Base-by-base conservation (phyloP, 2,329 filamentous ascomycete genomes). In the Fusarium floridanum region DNA sequence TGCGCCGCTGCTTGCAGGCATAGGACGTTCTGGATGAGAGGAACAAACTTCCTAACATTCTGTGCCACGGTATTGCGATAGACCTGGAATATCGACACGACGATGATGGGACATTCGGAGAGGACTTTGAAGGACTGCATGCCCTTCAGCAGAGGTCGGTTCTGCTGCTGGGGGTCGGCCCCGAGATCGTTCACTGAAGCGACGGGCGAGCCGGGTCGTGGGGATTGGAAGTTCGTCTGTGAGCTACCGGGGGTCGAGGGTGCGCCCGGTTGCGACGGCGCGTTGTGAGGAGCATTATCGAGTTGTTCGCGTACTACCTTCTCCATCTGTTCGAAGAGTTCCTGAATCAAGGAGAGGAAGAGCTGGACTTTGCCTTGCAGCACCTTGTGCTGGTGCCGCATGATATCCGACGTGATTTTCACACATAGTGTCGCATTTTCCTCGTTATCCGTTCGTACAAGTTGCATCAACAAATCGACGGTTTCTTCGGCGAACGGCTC, bases 111-210 rank as follows among this genome's bases (percentile, higher is more conserved):
- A 78, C 97, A 99, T 82, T 99, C 97, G 2, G 96, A 95, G 6
- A 99, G 89, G 27, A 99, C 96, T 83, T 98, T 99, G 89, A 99
- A 99, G 1, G 97, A 99, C 81, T 98, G 95, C 94, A 98, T 98
- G 34, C 97, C 97, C 83, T 95, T 97, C 64, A 95, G 86, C 37
- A 99, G 84, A 59, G 94, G 93, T 68, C 95, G 91, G 65, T 85
- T 94, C 78, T 95, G 93, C 80, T 96, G 94, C 78, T 95, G 93
- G n/a, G 88, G 86, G 77, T 98, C 95, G 16, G 91, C 89, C 7
- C 92, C 94, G 61, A 98, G 89, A 72, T 98, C 97, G 20, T 92
- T 89, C 4, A 94, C 91, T 1, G 95, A 93, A 4, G 94, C 92
- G 10, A 95, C 93, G 5, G 97, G 97, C 4, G 97, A 99, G 63